Evolutionary conservation across 495 filamentous ascomycete genomes (phyloP).

Genomic region (Talaromyces borbonicus): DNA sequence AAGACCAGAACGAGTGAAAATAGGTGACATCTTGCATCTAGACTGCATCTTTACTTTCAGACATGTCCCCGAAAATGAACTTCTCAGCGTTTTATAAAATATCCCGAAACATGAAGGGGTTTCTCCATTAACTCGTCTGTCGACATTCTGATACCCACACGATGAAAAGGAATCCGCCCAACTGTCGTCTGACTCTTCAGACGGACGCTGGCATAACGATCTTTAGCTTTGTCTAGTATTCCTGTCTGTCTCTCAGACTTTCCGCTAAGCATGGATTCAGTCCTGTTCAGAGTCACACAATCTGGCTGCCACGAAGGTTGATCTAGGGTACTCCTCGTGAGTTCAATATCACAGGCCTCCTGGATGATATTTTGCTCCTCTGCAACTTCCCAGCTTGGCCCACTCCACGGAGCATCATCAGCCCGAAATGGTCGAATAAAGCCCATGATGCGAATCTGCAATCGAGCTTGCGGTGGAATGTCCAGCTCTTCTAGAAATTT

Average conservation of each 20-base stretch:
- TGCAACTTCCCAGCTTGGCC: slow-evolving; percentile 19
- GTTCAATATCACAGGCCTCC: slow-evolving; percentile 38
- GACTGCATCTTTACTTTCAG: no score
- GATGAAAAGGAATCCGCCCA: slow-evolving; percentile 44
- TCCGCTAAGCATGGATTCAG: slow-evolving; percentile 8
- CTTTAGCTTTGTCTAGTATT: slow-evolving; percentile 22
- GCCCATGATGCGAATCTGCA: slow-evolving; percentile 48
- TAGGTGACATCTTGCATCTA: no score
- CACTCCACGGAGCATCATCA: slow-evolving; percentile 11
- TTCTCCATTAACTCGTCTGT: slow-evolving; percentile 39
- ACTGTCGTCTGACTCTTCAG: slow-evolving; percentile 37
- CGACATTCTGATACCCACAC: slow-evolving; percentile 42
- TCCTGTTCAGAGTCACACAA: slow-evolving; percentile 10
- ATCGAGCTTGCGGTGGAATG: slow-evolving; percentile 23
- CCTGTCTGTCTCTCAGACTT: slow-evolving; percentile 17
- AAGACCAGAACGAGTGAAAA: no score
- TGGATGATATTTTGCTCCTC: slow-evolving; percentile 31
- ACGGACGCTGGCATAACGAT: slow-evolving; percentile 29
- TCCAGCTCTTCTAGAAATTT: slow-evolving; percentile 33
- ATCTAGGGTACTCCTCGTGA: slow-evolving; percentile 40
- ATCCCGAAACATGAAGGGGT: slow-evolving; percentile 26
- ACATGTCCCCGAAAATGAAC: neutral
- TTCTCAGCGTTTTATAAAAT: slow-evolving; percentile 28
- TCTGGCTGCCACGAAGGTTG: slow-evolving; percentile 46
- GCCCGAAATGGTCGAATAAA: slow-evolving; percentile 27